Conservation (phyloP, 805 yeast genomes). For the Ogataea pignaliae region DNA sequence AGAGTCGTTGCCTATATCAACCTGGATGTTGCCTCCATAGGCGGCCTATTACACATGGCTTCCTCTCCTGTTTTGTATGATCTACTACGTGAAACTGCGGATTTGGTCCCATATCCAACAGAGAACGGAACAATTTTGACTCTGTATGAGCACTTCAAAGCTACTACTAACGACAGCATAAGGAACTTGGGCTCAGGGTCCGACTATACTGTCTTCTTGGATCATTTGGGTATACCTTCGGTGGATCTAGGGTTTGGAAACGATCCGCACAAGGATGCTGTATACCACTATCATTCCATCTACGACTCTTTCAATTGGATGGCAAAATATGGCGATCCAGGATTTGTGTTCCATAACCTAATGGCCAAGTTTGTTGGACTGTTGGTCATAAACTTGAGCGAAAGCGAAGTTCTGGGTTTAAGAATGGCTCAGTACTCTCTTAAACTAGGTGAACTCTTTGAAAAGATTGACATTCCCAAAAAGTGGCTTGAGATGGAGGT, state of each 20-base stretch:
- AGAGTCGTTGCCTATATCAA: conserved; percentile 65
- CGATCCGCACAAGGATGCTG: conserved; percentile 42
- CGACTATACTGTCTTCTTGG: conserved; percentile 60
- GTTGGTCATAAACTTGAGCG: conserved; percentile 43
- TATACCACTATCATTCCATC: conserved; percentile 73
- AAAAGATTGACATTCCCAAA: conserved; percentile 24
- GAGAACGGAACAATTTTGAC: conserved; percentile 17
- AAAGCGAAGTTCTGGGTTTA: conserved; percentile 42
- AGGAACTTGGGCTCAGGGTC: conserved; percentile 63
- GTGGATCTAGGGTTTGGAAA: conserved; percentile 52
- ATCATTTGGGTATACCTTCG: conserved; percentile 56
- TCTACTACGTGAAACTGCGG: conserved; percentile 41
- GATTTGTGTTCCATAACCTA: conserved; percentile 53
- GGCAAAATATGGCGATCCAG: conserved; percentile 58
- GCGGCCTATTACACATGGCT: conserved; percentile 45
- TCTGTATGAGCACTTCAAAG: conserved; percentile 34
- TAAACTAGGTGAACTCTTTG: conserved; percentile 47
- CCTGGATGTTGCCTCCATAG: conserved; percentile 61
- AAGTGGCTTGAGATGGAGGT: conserved; percentile 19
- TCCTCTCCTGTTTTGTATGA: conserved; percentile 58
- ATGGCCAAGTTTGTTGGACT: conserved; percentile 51
- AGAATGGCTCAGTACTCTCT: conserved; percentile 45
- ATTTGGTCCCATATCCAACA: conserved; percentile 43
- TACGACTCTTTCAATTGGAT: conserved; percentile 74
- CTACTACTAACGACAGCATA: conserved; percentile 31